Evolutionary conservation across 495 filamentous ascomycete genomes (phyloP).

Genomic region (Penicillium coprophilum): DNA sequence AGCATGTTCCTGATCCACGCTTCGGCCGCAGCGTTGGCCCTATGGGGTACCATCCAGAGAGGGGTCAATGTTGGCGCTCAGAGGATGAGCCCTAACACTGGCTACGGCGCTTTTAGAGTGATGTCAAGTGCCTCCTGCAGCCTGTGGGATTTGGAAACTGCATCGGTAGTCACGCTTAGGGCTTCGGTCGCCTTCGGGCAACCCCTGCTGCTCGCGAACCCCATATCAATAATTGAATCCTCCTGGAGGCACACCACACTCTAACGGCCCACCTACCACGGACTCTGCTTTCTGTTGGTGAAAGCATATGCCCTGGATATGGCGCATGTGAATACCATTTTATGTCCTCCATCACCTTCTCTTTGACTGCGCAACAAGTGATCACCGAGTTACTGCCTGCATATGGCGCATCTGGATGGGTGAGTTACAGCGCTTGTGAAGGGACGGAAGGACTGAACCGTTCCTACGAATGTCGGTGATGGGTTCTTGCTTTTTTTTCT

Average conservation of each 20-base stretch:
- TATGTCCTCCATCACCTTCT: constrained; percentile 12
- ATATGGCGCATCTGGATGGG: constrained; percentile 22
- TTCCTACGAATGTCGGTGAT: background rate
- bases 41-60: constrained; percentile 24
- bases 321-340: constrained; percentile 9
- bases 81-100: constrained; percentile 22
- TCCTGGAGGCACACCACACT: constrained; percentile 20
- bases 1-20: constrained; percentile 25
- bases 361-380: constrained; percentile 20
- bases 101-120: constrained; percentile 16
- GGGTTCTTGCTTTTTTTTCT: constrained; percentile 9
- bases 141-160: constrained; percentile 27
- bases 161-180: constrained; percentile 21
- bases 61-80: constrained; percentile 23
- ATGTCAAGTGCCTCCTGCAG: constrained; percentile 37
- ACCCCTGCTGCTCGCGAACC: constrained; percentile 13
- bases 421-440: constrained; percentile 13
- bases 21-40: constrained; percentile 33
- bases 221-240: constrained; percentile 18
- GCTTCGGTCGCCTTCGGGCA: constrained; percentile 22
- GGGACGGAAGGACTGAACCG: constrained; percentile 7
- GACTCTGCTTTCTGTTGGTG: constrained; percentile 31
- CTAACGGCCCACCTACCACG: constrained; percentile 37
- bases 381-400: constrained; percentile 25
- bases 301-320: constrained; percentile 7